Base-by-base conservation (phyloP, 1,139 yeast species). In the Wickerhamomyces sp. region DNA sequence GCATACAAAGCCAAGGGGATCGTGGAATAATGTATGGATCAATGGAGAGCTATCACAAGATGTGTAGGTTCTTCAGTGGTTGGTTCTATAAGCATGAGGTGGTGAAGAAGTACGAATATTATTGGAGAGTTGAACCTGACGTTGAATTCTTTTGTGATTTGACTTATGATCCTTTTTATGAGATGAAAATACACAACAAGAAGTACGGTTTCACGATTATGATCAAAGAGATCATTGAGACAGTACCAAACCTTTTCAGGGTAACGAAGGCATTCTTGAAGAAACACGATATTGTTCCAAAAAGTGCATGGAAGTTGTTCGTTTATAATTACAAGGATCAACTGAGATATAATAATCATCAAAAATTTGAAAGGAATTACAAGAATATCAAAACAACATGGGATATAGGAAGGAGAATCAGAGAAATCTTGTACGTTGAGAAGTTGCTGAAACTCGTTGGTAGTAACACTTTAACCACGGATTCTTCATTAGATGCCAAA, bases 51-150 rank as follows among this genome's bases (percentile, higher is more conserved):
- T 89, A 89, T 55, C 79, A 75, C 46, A 71, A 72, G 48, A 75
- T 75, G 81, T 75, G 81, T 50, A 70, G 93, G 6, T 84, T 79
- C 55, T 82, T 84, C 54, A 74, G 89, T 0, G 94, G 95, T 2
- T 68, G 71, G 42, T 88, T 88, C 54, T 85, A 75, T 62, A 72
- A 77, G 43, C 94, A 81, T 57, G 82, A 81, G 4, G 57, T 83
- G 42, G 78, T 89, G 32, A 66, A 56, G 37, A 68, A 75, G 38
- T 70, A 76, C 41, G 87, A 86, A 41, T 88, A 95, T 93, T 88
- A 87, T 61, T 88, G 96, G 96, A 68, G 96, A 36, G 87, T 89
- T 9, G 96, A 89, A 57, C 96, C 96, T 2, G 81, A 83, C 45
- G 91, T 89, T 29, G 81, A 85, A 44, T 88, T 85, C 56, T 87